A percentile compares a stretch with the other conserved stretches of the same genome.
Conservation (phyloP, 2,329 filamentous ascomycete genomes). For the Monascus ruber region DNA sequence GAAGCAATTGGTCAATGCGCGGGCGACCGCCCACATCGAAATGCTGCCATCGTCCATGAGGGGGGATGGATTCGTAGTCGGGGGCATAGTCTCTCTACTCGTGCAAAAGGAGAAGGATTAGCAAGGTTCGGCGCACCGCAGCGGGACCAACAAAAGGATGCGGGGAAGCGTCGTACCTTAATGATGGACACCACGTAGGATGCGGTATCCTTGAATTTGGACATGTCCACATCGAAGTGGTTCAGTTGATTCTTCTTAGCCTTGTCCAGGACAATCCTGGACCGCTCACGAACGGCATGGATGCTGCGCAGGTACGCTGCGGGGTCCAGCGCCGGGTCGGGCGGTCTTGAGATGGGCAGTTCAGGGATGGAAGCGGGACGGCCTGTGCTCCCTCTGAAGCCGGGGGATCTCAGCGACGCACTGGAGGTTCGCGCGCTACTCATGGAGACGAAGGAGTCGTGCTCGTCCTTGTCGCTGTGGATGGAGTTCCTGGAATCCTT, state of each 20-base stretch:
- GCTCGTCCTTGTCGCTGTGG: conserved; percentile 27
- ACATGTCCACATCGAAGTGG: conserved; percentile 82
- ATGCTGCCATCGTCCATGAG: conserved; percentile 63
- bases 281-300: conserved; percentile 73
- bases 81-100: conserved; percentile 56
- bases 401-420: conserved; percentile 40
- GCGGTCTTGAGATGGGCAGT: conserved; percentile 69
- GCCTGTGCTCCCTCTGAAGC: conserved; percentile 33
- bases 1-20: conserved; percentile 40
- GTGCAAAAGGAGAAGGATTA: not conserved
- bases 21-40: conserved; percentile 48
- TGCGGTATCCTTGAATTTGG: conserved; percentile 72
- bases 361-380: conserved; percentile 51
- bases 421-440: conserved; percentile 35
- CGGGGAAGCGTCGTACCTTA: conserved; percentile 49
- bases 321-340: conserved; percentile 78
- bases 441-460: conserved; percentile 27
- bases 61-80: conserved; percentile 62
- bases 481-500: conserved; percentile 32
- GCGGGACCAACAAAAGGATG: not conserved
- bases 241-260: conserved; percentile 64
- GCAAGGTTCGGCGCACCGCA: not conserved
- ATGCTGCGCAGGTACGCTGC: conserved; percentile 85
- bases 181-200: conserved; percentile 86
- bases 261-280: conserved; percentile 61